Conservation (phyloP, 805 yeast species). For the Yamadazyma olivae region DNA sequence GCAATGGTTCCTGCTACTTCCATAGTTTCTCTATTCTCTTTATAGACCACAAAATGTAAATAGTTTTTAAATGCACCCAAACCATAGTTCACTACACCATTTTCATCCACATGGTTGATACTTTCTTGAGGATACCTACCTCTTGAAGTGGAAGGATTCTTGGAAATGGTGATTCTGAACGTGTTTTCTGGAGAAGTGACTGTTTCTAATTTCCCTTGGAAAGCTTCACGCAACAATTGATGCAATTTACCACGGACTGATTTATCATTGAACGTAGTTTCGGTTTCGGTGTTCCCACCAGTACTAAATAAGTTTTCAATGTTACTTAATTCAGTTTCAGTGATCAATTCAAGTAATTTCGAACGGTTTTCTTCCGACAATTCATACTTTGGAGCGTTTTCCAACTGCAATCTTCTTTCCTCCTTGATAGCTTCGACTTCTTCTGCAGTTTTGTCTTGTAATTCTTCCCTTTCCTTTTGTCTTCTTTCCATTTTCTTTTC, state of each 20-base stretch:
- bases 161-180: conserved; percentile 59
- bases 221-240: conserved; percentile 68
- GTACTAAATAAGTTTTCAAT: conserved; percentile 53
- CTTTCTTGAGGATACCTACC: conserved; percentile 35
- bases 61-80: conserved; percentile 69
- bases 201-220: conserved; percentile 73
- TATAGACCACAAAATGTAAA: conserved; percentile 77
- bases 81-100: conserved; percentile 64
- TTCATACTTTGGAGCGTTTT: conserved; percentile 34
- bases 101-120: conserved; percentile 38
- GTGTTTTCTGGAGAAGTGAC: conserved; percentile 67
- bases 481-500: conserved; percentile 45
- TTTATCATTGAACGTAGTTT: conserved; percentile 60
- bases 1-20: conserved; percentile 79
- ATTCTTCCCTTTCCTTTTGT: conserved; percentile 33
- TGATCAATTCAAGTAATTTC: conserved; percentile 52
- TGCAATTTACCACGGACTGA: conserved; percentile 75
- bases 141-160: conserved; percentile 33
- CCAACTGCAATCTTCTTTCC: conserved; percentile 10
- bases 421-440: conserved; percentile 27
- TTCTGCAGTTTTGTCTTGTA: conserved; percentile 29
- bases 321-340: conserved; percentile 55
- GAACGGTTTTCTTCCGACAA: conserved; percentile 45
- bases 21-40: conserved; percentile 97
- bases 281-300: conserved; percentile 59